Base-by-base conservation (phyloP, 495 filamentous ascomycete species). In the Hypoxylon perforatum region DNA sequence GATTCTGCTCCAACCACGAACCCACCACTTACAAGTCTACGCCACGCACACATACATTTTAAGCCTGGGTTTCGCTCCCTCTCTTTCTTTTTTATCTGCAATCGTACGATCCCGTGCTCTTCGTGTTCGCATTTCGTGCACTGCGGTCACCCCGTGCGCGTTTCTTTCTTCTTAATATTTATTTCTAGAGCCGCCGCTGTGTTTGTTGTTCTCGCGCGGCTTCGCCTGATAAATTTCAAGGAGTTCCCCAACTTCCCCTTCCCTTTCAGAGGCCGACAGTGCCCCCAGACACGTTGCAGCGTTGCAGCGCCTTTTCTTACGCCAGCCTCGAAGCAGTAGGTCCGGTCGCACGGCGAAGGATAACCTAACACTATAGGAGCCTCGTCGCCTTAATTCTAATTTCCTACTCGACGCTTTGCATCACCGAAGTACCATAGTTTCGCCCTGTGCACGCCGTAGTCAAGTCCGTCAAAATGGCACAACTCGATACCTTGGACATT, bases 401-500 rank as follows among this genome's bases (percentile, higher is more conserved):
- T 55, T 12, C 15, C 28, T 51, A 1, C 49, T 23, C 50, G 35
- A 12, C 61, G 46, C 51, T 39, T 39, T 41, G 45, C 60, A 47
- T 38, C 30, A 47, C 46, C 19, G 47, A 58, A 47, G 45, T 25
- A 25, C 23, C 54, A 47, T 49, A 39, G 17, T 50, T 41, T 52
- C 33, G 25, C 22, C 50, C 39, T 35, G 44, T 19, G 25, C 36
- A 42, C 38, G 12, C 28, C 51, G 14, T 72, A 50, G 45, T 46
- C 66, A 82, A 57, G 28, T 17, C 22, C 25, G 19, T 57, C 66
- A 64, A 69, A 50, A 99, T 99, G 95, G 91, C 94, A 63, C 92
- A 97, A 85, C 90, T 99, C 73, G 95, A 99, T 74, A 96, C 92
- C 3, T 82, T 98, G 79, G 95, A 99, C 83, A 81, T 97, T 62